These are phyloP conservation scores for Candida ulmi DNA, from an alignment of 805 yeast genomes.

Conservation along the genomic window DNA sequence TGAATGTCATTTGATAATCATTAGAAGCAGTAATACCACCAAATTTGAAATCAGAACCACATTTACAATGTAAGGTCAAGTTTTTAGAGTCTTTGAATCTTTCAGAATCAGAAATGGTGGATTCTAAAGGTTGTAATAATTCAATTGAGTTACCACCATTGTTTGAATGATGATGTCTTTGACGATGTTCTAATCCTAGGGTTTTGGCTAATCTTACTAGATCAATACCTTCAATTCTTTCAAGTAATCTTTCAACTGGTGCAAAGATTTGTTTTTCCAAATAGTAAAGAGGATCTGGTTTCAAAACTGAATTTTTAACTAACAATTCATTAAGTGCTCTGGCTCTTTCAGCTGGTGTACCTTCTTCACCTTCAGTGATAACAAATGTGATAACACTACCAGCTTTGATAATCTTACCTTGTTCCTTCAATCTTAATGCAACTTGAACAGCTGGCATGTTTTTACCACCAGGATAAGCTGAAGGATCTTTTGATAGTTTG, in stretches of 20 bases:
- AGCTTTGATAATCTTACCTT: slow-evolving; percentile 82
- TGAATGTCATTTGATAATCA: slow-evolving; percentile 53
- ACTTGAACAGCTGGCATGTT: slow-evolving; percentile 88
- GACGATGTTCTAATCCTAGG: slow-evolving; percentile 69
- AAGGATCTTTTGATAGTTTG: slow-evolving; percentile 85
- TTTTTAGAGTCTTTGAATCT: slow-evolving; percentile 64
- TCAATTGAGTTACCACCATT: slow-evolving; percentile 26
- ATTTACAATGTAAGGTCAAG: slow-evolving; percentile 53
- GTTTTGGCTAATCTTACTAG: slow-evolving; percentile 68
- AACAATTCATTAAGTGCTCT: slow-evolving; percentile 73
- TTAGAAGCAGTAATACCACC: slow-evolving; percentile 69
- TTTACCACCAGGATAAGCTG: slow-evolving; percentile 73
- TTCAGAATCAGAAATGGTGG: slow-evolving; percentile 75
- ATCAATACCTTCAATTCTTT: slow-evolving; percentile 83
- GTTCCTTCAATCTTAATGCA: slow-evolving; percentile 73
- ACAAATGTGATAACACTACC: slow-evolving; percentile 89
- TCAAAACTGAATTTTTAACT: slow-evolving; percentile 40
- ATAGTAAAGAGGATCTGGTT: slow-evolving; percentile 75
- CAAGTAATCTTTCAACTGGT: slow-evolving; percentile 84
- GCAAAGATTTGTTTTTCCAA: slow-evolving; percentile 85
- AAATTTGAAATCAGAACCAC: slow-evolving; percentile 56
- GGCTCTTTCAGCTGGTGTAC: slow-evolving; percentile 72
- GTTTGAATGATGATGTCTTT: slow-evolving; percentile 23
- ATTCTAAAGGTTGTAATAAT: slow-evolving; percentile 68
- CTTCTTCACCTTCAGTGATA: slow-evolving; percentile 51